phyloP scores from a whole-genome alignment of 306 rosid genomes.

The Fragaria vesca region DNA sequence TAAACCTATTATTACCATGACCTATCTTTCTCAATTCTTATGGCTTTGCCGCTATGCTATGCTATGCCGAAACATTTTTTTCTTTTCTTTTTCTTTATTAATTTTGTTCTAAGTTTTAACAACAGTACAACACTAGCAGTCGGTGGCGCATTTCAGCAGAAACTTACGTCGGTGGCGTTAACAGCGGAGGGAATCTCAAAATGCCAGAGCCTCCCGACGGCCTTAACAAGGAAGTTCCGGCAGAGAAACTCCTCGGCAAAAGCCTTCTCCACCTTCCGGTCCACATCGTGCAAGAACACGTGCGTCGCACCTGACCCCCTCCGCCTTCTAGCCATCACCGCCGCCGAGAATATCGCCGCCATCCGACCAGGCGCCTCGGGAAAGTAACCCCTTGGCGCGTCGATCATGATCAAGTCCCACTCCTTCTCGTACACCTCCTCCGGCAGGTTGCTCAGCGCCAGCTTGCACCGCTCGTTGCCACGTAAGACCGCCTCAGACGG shows the following conservation, averaged over 20 bases:
- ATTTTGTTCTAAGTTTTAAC: neutral
- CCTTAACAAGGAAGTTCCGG: slow-evolving; percentile 46
- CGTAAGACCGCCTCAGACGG: slow-evolving; percentile 47
- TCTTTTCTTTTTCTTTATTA: neutral
- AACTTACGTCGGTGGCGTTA: slow-evolving; percentile 19
- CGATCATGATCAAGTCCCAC: slow-evolving; percentile 93
- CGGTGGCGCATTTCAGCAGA: slow-evolving; percentile 27
- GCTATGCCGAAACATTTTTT: neutral
- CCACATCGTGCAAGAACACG: slow-evolving; percentile 84
- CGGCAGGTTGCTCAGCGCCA: slow-evolving; percentile 70
- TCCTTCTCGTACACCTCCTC: slow-evolving; percentile 67
- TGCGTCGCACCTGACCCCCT: slow-evolving; percentile 73
- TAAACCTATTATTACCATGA: neutral
- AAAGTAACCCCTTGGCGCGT: slow-evolving; percentile 80
- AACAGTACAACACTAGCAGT: neutral
- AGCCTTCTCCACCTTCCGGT: slow-evolving; percentile 76
- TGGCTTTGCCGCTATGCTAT: neutral
- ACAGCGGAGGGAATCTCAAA: slow-evolving; percentile 59
- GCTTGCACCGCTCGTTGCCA: slow-evolving; percentile 51
- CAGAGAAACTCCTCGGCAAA: slow-evolving; percentile 82
- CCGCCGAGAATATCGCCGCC: slow-evolving; percentile 89
- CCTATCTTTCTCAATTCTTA: neutral
- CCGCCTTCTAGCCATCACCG: slow-evolving; percentile 77
- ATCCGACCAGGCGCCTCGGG: slow-evolving; percentile 88
- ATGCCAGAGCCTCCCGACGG: slow-evolving; percentile 79